Base-by-base conservation (phyloP, 2,329 filamentous ascomycete genomes). In the Metarhizium anisopliae region DNA sequence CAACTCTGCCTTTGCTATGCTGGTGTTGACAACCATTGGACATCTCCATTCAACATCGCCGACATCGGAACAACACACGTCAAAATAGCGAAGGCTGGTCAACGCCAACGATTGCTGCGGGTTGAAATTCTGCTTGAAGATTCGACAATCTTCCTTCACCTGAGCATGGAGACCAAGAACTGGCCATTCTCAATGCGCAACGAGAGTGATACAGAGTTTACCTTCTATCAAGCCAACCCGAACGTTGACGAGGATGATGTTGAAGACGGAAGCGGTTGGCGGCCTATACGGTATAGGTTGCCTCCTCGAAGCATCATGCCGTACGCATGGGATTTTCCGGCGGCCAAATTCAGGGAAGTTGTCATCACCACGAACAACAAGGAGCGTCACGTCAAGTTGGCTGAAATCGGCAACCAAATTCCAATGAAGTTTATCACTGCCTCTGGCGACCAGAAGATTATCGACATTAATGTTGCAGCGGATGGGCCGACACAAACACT, bases 101-200 rank as follows among this genome's bases (percentile, higher is more conserved):
- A 96, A 70, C 84, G 92, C 43, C 95, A 99, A 68, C 87, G 86
- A 60, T 81, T 99, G 10, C 83, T 97, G 51, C 84, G 93, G 52
- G 81, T 95, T 13, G 94, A 99, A 67, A 83, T 96, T 47, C 77
- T 99, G 50, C 86, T 96, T 80, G 95, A 99, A 69, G 85, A 89
- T 59, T 90, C 93, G 0, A 97, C 93, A 1, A 87, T 99, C 45
- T 99, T 97, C 77, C 71, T 97, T 38, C 90, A 96, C 65, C 80
- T 99, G 57, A 94, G 85, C 66, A 78, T 93, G 62, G 94, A 99
- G 73, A 91, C 83, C 6, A 95, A 94, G 70, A 90, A 95, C 67
- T 99, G 94, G 94, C 94, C 94, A 0, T 99, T 94, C 73, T 96
- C 92, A 0, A 96, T 99, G 86, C 87, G 94, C 61, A 99, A 99